Base-by-base conservation (phyloP, 2,329 filamentous ascomycete species). In the Colletotrichum spaethianum region DNA sequence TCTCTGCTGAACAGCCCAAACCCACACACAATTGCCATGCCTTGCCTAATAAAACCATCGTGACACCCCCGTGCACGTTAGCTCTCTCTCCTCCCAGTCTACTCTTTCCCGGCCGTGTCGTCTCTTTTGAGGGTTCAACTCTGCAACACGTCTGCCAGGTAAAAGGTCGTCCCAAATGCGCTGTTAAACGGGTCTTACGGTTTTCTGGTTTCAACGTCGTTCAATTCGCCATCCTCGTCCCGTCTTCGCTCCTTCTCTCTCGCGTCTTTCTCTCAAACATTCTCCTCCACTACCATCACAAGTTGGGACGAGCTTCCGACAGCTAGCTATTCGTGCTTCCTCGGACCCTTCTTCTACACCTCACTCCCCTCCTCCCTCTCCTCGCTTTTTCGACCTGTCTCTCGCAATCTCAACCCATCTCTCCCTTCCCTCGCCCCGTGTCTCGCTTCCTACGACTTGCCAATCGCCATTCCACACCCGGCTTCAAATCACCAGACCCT, bases 21-120 rank as follows among this genome's bases (percentile, higher is more conserved):
- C 40, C 40, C 40, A 61, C 64, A 46, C 31, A 23, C 64, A 62
- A 38, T 46, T 56, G 57, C 63, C 33, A 56, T 71, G 38, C 56
- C 55, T 38, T 56, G 44, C 48, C 44, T 38, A 70, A 72, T 70
- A 70, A 72, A 72, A 72, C 70, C 65, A 70, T 72, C 70, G 70
- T 42, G 70, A 70, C 70, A 70, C 70, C 69, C 61, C 53, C 44
- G 53, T 64, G 38, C 65, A 64, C 31, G 4, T 16, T 50, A 16
- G 16, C 14, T 63, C 6, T 14, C 8, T 14, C 42, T 63, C 53
- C 26, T 48, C 28, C 23, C 42, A 38, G 33, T 20, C 52, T 44
- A 23, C 62, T 61, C 46, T 40, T 44, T 40, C 50, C 46, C 56
- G 40, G 36, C n/a, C 57, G 50, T 57, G 64, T 63, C 64, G 52